phyloP scores from a whole-genome alignment of 306 rosid genomes.

The Elaeagnus macrophylla region DNA sequence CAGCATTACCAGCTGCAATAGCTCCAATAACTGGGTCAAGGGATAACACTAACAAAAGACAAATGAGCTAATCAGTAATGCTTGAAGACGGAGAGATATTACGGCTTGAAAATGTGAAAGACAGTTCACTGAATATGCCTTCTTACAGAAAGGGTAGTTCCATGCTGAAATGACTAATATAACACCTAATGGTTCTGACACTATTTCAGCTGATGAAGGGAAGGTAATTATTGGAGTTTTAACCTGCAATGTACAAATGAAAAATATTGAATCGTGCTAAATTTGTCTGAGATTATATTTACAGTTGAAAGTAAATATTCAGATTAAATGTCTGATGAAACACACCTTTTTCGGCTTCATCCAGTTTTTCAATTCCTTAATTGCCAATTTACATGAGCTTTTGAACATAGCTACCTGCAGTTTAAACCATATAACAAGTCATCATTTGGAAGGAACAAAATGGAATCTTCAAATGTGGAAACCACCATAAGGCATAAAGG shows the following conservation, averaged over 20 bases:
- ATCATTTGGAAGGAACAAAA: background rate
- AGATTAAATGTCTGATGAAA: background rate
- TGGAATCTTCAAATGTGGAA: background rate
- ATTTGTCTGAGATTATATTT: background rate
- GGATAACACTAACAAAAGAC: constrained; percentile 59
- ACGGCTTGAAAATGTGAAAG: constrained; percentile 7
- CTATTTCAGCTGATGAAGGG: constrained; percentile 94
- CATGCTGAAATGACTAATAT: constrained; percentile 79
- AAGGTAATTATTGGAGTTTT: constrained; percentile 59
- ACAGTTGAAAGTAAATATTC: background rate
- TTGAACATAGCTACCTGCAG: constrained; percentile 67
- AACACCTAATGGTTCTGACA: constrained; percentile 89
- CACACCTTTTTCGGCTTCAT: constrained; percentile 77
- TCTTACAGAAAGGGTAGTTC: constrained; percentile 99
- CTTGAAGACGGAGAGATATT: constrained; percentile 3
- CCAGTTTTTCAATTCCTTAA: constrained; percentile 64
- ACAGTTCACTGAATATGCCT: constrained; percentile 9
- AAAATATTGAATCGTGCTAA: constrained; percentile 4
- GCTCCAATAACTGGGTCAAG: constrained; percentile 97
- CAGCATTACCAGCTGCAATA: constrained; percentile 91
- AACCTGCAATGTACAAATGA: constrained; percentile 38
- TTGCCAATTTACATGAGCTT: constrained; percentile 42
- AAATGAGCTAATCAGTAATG: constrained; percentile 4
- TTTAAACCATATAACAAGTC: constrained; percentile 16
- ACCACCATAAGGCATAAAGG: background rate